phyloP scores from a whole-genome alignment of 2,329 filamentous ascomycete genomes.

The Calonectria hawksworthii region DNA sequence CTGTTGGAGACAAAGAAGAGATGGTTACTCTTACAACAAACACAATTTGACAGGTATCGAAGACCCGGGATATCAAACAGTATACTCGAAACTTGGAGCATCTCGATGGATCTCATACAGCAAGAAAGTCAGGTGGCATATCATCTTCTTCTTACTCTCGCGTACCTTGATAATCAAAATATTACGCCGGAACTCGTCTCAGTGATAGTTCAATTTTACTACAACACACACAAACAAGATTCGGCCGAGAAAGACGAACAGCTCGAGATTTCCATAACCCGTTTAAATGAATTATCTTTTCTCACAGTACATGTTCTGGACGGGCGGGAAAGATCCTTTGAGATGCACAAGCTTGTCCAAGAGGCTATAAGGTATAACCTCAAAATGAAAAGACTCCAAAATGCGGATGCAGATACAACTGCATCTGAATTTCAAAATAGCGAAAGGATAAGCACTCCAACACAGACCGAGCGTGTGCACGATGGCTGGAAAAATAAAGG shows the following conservation, averaged over 20 bases:
- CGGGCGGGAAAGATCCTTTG: slow-evolving; percentile 35
- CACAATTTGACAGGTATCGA: slow-evolving; percentile 46
- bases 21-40: slow-evolving; percentile 41
- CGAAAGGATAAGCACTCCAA: background rate
- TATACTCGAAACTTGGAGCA: slow-evolving; percentile 50
- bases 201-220: slow-evolving; percentile 23
- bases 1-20: slow-evolving; percentile 40
- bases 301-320: slow-evolving; percentile 32
- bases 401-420: background rate
- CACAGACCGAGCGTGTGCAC: background rate
- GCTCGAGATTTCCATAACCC: slow-evolving; percentile 38
- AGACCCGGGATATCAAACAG: slow-evolving; percentile 47
- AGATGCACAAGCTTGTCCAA: slow-evolving; percentile 51
- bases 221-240: background rate
- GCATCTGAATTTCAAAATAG: background rate
- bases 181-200: slow-evolving; percentile 47
- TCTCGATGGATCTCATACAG: slow-evolving; percentile 49
- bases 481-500: background rate
- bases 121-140: slow-evolving; percentile 46
- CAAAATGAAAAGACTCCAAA: background rate
- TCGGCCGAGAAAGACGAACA: background rate
- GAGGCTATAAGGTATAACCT: slow-evolving; percentile 42
- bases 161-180: slow-evolving; percentile 50
- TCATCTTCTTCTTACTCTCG: slow-evolving; percentile 48
- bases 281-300: slow-evolving; percentile 53